Evolutionary conservation across 1,284 basidiomycete genomes (phyloP), one percentile per base, ranked within the genome.

Genomic region (Apiotrichum sp.): DNA sequence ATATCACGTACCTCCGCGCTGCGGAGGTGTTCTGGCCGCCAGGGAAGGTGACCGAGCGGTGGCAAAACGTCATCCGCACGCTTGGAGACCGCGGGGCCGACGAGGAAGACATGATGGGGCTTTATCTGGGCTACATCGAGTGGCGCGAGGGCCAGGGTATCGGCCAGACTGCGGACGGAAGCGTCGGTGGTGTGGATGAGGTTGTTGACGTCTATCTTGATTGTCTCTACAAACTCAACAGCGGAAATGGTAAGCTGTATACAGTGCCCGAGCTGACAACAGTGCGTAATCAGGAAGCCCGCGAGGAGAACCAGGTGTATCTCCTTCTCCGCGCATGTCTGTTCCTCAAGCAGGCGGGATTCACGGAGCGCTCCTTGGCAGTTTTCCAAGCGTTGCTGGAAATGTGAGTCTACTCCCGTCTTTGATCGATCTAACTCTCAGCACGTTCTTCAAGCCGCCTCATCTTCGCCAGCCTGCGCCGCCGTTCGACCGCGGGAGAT

Each of bases 341-440:
- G 8, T 83, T 83, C 52, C 79, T 92, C 16, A 82, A 83, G 60
- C 82, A 86, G 70, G 86, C 91, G 67, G 80, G 79, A 8, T 80
- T 76, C 58, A 45, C 65, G 4, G 80, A 81, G 62, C 65, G 78
- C 29, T 78, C 78, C 0, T 55, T 77, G n/a, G 79, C 79, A 0
- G 63, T 72, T 1, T 75, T 80, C 50, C 80, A 81, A 62, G 78
- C 76, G 4, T 64, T 79, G 49, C 70, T 80, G 47, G 80, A 81
- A 59, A 65, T 81, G 74, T 77, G 57, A 54, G 72, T 64, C 36
- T 4, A 7, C 35, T 36, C 35, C 11, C 11, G 6, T 6, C 35
- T 36, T 36, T 11, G 11, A 6, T 36, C 11, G 35, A 6, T 8
- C 43, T 53, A 33, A 58, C 31, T 4, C 9, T 2, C 57, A 77